phyloP scores from a whole-genome alignment of 139 green algal genomes.

The Desmodesmus armatus region DNA sequence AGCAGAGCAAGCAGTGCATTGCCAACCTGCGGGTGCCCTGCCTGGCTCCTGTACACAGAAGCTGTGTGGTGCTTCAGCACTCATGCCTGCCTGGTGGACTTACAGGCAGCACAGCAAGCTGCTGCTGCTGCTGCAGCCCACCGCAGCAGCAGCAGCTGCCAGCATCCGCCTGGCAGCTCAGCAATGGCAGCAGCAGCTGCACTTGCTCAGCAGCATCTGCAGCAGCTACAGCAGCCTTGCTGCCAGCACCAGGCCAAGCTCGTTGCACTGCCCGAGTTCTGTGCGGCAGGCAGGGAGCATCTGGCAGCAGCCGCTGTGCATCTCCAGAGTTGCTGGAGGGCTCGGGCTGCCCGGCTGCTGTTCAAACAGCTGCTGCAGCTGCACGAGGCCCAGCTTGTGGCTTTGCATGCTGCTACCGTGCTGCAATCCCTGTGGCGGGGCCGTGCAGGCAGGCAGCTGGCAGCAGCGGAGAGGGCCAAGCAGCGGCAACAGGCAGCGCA shows the following conservation, averaged over 20 bases:
- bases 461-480: neutral
- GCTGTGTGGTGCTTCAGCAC: neutral
- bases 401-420: neutral
- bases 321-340: slow-evolving; percentile 23
- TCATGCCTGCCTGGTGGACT: neutral
- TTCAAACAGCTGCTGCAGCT: slow-evolving; percentile 3
- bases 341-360: neutral
- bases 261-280: neutral
- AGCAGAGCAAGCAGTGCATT: neutral
- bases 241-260: slow-evolving; percentile 1
- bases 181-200: neutral
- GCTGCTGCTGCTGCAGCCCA: neutral
- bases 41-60: neutral
- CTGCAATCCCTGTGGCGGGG: slow-evolving; percentile 1
- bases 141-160: neutral
- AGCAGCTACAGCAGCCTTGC: neutral
- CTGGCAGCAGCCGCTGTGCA: neutral
- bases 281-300: neutral
- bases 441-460: neutral
- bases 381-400: too few relatives aligned
- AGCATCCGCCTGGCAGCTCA: too few relatives aligned
- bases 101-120: neutral
- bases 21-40: neutral
- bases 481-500: slow-evolving; percentile 18
- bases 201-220: neutral